These are phyloP conservation scores for Ophiostoma quercus DNA, from an alignment of 2,329 filamentous ascomycete species.

Conservation along the genomic window DNA sequence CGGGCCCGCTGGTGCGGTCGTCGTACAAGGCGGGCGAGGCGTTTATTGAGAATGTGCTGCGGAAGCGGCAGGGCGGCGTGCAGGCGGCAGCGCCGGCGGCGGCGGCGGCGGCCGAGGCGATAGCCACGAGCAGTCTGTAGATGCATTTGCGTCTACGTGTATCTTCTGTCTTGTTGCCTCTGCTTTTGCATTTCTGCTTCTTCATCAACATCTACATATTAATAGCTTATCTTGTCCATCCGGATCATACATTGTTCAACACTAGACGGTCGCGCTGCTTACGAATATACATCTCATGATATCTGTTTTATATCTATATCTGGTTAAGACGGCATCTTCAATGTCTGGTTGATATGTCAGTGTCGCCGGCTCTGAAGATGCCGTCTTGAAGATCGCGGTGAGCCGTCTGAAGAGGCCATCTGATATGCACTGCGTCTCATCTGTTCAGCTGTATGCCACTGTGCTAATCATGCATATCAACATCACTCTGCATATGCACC, in stretches of 20 bases:
- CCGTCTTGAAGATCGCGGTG: not conserved
- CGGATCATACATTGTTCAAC: slow-evolving; percentile 2
- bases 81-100: slow-evolving; percentile 11
- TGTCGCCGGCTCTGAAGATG: no score
- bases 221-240: not conserved
- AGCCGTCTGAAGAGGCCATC: not conserved
- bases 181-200: no score
- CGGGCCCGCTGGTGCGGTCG: slow-evolving; percentile 84
- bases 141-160: not conserved
- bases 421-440: not conserved
- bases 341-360: no score
- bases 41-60: slow-evolving; percentile 96
- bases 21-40: slow-evolving; percentile 98
- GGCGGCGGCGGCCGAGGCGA: slow-evolving; percentile 1
- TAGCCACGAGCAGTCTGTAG: not conserved
- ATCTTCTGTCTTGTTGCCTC: no score
- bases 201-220: not conserved
- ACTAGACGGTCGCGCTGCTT: not conserved
- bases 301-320: no score
- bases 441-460: no score
- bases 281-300: not conserved
- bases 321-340: no score
- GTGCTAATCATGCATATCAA: no score
- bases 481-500: not conserved
- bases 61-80: slow-evolving; percentile 60